Evolutionary conservation across 768 basidiomycete species (phyloP), one percentile per base, ranked within the genome.

Genomic region (Tubosaeta brunneosetosa): DNA sequence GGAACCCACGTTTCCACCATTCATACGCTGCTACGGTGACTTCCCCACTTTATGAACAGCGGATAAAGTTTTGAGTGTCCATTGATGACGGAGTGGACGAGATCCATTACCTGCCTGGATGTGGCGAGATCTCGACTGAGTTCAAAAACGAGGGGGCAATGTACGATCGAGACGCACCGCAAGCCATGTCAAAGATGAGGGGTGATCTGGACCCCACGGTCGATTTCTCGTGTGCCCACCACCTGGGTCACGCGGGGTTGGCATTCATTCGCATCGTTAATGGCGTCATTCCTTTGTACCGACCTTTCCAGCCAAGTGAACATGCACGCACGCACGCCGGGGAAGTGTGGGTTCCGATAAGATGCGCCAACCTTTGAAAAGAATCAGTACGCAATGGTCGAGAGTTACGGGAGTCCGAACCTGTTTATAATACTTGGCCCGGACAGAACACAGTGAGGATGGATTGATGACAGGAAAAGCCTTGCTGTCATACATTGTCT

Each of bases 281-380:
- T 41, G 13, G 19, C n/a, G 8, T 37, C 9, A 31, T 43, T n/a
- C 12, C 27, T 54, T 17, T 42, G 5, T 38, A 55, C 66, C 51
- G 50, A 77, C 81, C 70, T 74, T 63, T 77, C 78, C 17, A 84
- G 64, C 80, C 79, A 81, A 26, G 73, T 61, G 55, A 76, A 76
- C 19, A 83, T 66, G 62, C 77, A 78, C 27, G 75, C 77, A 52
- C 80, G 75, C 49, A 87, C 74, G 6, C 83, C 85, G 2, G 82
- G 83, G 56, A 81, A 86, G 67, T 87, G 86, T 0, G 86, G 85
- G 61, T 88, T 88, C 12, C 85, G 79, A 66, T 89, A 87, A 10
- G 78, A 81, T 17, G 80, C 67, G n/a, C 80, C 80, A 1, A 86
- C 84, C 71, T 80, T 48, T 13, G 1, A 7, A 22, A 3, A 8